These are phyloP conservation scores for Rhynchosporium agropyri DNA, from an alignment of 2,329 filamentous ascomycete species.

Conservation along the genomic window DNA sequence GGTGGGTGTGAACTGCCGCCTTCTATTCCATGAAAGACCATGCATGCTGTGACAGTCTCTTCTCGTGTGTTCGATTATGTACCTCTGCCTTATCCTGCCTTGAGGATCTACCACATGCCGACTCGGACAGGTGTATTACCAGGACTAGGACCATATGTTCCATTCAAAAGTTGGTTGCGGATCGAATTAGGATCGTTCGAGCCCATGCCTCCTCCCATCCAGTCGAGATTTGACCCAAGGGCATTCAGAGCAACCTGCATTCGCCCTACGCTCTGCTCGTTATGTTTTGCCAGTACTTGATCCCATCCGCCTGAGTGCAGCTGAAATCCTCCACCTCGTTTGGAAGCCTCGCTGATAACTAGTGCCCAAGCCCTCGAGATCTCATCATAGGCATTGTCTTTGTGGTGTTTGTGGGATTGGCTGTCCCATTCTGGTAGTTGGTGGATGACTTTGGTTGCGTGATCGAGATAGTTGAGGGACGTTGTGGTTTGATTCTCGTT, in stretches of 20 bases:
- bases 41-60: slow-evolving; percentile 31
- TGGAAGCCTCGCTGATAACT: slow-evolving; percentile 87
- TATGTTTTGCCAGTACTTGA: slow-evolving; percentile 81
- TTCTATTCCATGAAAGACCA: slow-evolving; percentile 30
- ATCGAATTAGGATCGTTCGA: slow-evolving; percentile 56
- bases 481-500: slow-evolving; percentile 81
- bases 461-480: slow-evolving; percentile 85
- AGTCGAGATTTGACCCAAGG: slow-evolving; percentile 73
- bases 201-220: slow-evolving; percentile 62
- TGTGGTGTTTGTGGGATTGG: slow-evolving; percentile 85
- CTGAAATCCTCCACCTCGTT: slow-evolving; percentile 87
- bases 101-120: slow-evolving; percentile 56
- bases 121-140: slow-evolving; percentile 55
- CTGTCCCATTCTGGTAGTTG: slow-evolving; percentile 88
- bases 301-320: slow-evolving; percentile 93
- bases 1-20: slow-evolving; percentile 33
- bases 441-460: slow-evolving; percentile 88
- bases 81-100: slow-evolving; percentile 19
- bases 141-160: slow-evolving; percentile 54
- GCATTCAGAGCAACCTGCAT: slow-evolving; percentile 79
- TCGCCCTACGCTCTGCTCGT: slow-evolving; percentile 81
- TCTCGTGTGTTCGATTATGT: slow-evolving; percentile 29
- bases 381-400: slow-evolving; percentile 94
- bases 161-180: slow-evolving; percentile 63
- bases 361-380: slow-evolving; percentile 91